Conservation (phyloP, 257 asterid species). For the Coffea canephora region DNA sequence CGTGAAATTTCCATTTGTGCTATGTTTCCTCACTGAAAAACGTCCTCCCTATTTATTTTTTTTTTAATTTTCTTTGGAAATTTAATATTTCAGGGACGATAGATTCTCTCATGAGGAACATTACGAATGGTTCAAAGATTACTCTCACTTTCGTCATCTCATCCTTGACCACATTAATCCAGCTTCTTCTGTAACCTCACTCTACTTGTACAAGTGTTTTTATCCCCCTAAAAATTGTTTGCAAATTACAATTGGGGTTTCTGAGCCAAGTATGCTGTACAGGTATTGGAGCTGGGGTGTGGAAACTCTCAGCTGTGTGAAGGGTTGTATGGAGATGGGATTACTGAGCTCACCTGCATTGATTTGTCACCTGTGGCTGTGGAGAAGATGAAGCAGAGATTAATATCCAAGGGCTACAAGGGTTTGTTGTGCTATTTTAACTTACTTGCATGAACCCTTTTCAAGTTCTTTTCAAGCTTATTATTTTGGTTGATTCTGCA, state of each 20-base stretch:
- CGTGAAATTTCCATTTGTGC: not conserved
- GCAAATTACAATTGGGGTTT: not conserved
- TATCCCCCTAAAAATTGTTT: not conserved
- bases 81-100: slow-evolving; percentile 56
- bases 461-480: not conserved
- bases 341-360: slow-evolving; percentile 79
- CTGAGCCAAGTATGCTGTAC: slow-evolving; percentile 4
- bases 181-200: slow-evolving; percentile 50
- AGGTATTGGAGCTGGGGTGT: slow-evolving; percentile 96
- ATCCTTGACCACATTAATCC: slow-evolving; percentile 59
- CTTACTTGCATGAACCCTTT: too few species aligned
- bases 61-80: too few species aligned
- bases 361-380: slow-evolving; percentile 90
- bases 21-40: not conserved
- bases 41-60: not conserved
- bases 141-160: slow-evolving; percentile 74
- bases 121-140: slow-evolving; percentile 96
- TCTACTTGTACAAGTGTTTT: not conserved
- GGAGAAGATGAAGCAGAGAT: slow-evolving; percentile 71
- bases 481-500: not conserved
- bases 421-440: slow-evolving; percentile 30
- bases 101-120: slow-evolving; percentile 90
- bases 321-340: slow-evolving; percentile 70
- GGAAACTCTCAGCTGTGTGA: slow-evolving; percentile 92
- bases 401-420: slow-evolving; percentile 66